Evolutionary conservation across 169 alveolate genomes (phyloP).

Genomic region (Plasmodium berghei): DNA sequence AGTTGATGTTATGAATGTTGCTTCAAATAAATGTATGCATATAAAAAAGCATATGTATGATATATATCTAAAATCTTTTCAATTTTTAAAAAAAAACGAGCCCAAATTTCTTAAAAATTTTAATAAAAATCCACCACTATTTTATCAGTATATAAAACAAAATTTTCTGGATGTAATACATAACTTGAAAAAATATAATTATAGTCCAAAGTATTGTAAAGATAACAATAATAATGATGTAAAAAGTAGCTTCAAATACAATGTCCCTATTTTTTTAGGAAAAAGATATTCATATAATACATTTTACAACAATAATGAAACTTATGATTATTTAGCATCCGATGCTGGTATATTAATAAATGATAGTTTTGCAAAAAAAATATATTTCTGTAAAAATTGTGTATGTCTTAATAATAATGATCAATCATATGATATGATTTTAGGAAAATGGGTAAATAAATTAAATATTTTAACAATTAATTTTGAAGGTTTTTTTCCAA

Average conservation of each 20-base stretch:
- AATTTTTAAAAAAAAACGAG: conserved; percentile 27
- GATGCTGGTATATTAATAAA: conserved; percentile 71
- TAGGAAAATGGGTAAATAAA: conserved; percentile 57
- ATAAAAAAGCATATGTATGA: conserved; percentile 44
- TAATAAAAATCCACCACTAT: background rate
- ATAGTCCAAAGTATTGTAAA: conserved; percentile 39
- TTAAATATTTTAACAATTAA: conserved; percentile 43
- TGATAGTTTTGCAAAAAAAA: conserved; percentile 34
- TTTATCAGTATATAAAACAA: conserved; percentile 29
- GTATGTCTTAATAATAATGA: conserved; percentile 1
- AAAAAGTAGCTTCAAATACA: no score
- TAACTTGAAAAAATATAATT: conserved; percentile 38
- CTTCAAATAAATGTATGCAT: conserved; percentile 56
- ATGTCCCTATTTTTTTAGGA: conserved; percentile 52
- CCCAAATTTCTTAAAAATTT: conserved; percentile 20
- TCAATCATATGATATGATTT: conserved; percentile 5
- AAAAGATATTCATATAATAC: conserved; percentile 25
- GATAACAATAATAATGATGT: background rate
- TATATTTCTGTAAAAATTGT: conserved; percentile 32
- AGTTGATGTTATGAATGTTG: conserved; percentile 67
- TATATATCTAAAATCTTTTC: conserved; percentile 30
- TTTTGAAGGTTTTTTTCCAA: conserved; percentile 74
- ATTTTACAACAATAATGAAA: background rate
- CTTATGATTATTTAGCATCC: conserved; percentile 22
- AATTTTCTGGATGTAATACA: background rate